Percentiles rank a stretch among this genome's conserved stretches.
phyloP scores from a whole-genome alignment of 106 monocot species.

The Narthecium ossifragum region DNA sequence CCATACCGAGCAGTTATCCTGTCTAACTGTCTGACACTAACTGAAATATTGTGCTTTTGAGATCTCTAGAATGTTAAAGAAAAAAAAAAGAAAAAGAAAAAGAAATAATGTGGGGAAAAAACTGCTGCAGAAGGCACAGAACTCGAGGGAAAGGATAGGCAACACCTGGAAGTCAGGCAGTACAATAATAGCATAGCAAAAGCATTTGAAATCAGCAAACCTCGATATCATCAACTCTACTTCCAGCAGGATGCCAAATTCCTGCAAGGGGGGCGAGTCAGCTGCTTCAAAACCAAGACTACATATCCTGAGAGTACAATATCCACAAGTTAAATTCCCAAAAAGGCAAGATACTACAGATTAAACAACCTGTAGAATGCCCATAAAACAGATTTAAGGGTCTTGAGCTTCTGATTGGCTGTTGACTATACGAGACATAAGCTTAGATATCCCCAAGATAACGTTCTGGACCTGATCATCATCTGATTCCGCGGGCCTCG shows the following conservation, averaged over 20 bases:
- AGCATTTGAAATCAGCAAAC: constrained; percentile 1
- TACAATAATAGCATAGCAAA: not conserved
- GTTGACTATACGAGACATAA: constrained; percentile 39
- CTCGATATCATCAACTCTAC: not conserved
- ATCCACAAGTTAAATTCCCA: not conserved
- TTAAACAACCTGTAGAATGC: not conserved
- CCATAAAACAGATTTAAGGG: constrained; percentile 4
- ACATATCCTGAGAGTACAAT: constrained; percentile 13
- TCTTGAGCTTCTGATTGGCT: constrained; percentile 20
- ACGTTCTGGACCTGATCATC: constrained; percentile 46
- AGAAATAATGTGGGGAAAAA: too few relatives aligned
- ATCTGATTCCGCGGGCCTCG: constrained; percentile 10
- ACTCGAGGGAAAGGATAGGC: too few relatives aligned
- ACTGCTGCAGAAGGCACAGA: too few relatives aligned
- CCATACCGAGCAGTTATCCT: too few relatives aligned
- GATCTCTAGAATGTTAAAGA: too few relatives aligned
- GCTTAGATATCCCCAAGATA: constrained; percentile 39
- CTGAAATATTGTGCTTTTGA: too few relatives aligned
- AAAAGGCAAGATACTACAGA: not conserved
- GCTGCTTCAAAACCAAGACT: constrained; percentile 9
- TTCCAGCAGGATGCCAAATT: not conserved
- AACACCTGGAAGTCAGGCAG: too few relatives aligned
- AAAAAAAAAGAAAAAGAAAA: too few relatives aligned
- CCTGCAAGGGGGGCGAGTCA: constrained; percentile 4
- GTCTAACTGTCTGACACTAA: too few relatives aligned